phyloP scores from a whole-genome alignment of 192 early-diverging fungal species.

The Rhizophagus clarus region DNA sequence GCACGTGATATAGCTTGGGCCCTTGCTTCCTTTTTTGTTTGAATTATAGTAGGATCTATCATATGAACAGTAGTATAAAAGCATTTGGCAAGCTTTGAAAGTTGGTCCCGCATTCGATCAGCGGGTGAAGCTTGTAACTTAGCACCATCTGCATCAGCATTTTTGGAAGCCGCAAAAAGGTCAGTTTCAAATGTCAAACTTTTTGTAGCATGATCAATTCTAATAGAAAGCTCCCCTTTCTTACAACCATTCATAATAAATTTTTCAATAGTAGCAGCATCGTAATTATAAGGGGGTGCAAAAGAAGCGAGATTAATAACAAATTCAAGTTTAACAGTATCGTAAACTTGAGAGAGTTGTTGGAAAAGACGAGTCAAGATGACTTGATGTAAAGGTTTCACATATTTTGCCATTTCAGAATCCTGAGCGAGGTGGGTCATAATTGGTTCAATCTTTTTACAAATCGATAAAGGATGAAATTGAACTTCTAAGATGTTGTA shows the following conservation, averaged over 20 bases:
- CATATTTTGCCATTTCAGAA: conserved; percentile 84
- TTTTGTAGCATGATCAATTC: conserved; percentile 90
- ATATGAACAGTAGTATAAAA: conserved; percentile 84
- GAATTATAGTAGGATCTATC: conserved; percentile 75
- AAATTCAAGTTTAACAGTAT: conserved; percentile 93
- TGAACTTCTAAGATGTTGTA: conserved; percentile 97
- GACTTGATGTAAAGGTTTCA: conserved; percentile 92
- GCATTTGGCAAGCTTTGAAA: conserved; percentile 82
- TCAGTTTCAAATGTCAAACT: conserved; percentile 93
- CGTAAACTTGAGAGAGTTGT: conserved; percentile 98
- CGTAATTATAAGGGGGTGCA: conserved; percentile 83
- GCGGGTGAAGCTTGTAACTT: conserved; percentile 83
- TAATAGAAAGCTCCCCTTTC: conserved; percentile 93
- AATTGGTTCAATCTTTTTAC: conserved; percentile 93
- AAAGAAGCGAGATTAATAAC: conserved; percentile 88
- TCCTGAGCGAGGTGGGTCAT: conserved; percentile 74
- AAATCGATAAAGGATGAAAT: conserved; percentile 98
- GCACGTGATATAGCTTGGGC: conserved; percentile 71
- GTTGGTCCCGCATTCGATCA: conserved; percentile 92
- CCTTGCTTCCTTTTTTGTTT: conserved; percentile 68
- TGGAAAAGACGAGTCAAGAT: conserved; percentile 97
- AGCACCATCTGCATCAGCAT: conserved; percentile 78
- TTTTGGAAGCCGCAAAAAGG: conserved; percentile 75
- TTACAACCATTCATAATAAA: conserved; percentile 98
- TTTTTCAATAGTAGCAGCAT: conserved; percentile 89